Conservation (phyloP, 2,329 filamentous ascomycete genomes). For the Penicillium expansum region DNA sequence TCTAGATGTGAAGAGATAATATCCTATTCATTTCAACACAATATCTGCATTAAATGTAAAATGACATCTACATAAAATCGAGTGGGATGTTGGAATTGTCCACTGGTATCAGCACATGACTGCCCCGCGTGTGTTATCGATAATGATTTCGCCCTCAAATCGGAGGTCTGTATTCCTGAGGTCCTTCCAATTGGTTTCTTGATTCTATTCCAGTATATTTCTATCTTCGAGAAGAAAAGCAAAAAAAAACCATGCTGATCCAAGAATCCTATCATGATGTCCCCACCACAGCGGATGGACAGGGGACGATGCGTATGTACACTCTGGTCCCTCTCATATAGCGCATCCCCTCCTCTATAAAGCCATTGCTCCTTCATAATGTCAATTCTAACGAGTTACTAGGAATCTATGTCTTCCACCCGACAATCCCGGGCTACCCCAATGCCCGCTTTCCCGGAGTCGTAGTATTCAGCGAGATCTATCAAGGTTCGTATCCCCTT, state of each 20-base stretch:
- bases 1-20: neutral
- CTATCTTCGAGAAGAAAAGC: neutral
- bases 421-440: conserved; percentile 78
- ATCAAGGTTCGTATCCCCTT: conserved; percentile 65
- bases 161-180: neutral
- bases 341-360: neutral
- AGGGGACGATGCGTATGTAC: conserved; percentile 39
- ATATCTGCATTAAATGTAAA: neutral
- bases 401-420: conserved; percentile 91
- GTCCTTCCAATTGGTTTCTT: neutral
- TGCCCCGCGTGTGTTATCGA: conserved; percentile 25
- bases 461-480: conserved; percentile 89
- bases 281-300: conserved; percentile 38
- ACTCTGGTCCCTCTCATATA: neutral
- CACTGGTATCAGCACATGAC: conserved; percentile 23
- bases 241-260: conserved; percentile 34
- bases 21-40: neutral
- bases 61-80: neutral
- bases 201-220: neutral
- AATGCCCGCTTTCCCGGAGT: conserved; percentile 88
- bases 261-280: conserved; percentile 39
- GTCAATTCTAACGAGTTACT: conserved; percentile 11
- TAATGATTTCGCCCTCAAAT: conserved; percentile 3
- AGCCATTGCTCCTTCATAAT: neutral
- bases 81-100: neutral